A percentile compares a stretch with the other conserved stretches of the same genome.
phyloP scores from a whole-genome alignment of 768 basidiomycete species.

The Pleurotus tuber-regium region DNA sequence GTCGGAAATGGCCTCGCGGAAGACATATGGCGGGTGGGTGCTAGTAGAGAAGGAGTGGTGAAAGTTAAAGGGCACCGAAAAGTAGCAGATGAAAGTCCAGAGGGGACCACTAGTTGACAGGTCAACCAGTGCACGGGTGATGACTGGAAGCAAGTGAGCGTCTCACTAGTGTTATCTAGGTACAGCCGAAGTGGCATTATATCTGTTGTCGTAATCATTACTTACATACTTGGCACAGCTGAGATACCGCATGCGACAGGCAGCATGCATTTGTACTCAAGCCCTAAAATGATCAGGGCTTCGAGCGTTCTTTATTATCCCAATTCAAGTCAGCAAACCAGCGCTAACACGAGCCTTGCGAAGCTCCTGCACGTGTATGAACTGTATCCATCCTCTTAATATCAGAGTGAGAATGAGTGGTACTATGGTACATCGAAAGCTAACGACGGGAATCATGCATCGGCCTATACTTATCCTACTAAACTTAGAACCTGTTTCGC shows the following conservation, averaged over 20 bases:
- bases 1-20: conserved; percentile 7
- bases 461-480: conserved; percentile 6
- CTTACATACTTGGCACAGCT: conserved; percentile 1
- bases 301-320: too few species aligned
- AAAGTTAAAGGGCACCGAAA: too few species aligned
- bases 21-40: conserved; percentile 1
- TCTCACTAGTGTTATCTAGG: conserved; percentile 4
- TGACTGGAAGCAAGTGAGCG: neutral
- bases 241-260: neutral
- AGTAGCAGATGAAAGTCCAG: too few species aligned
- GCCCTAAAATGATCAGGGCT: too few species aligned
- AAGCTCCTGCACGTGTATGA: neutral
- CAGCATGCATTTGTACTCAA: neutral
- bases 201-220: conserved; percentile 2
- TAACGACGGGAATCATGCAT: neutral
- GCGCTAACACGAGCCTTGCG: neutral
- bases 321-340: neutral
- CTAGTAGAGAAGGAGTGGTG: neutral
- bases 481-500: conserved; percentile 53
- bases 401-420: neutral
- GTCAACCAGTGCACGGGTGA: too few species aligned
- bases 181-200: conserved; percentile 9
- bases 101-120: too few species aligned
- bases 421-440: neutral
- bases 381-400: neutral